Evolutionary conservation across 2,329 filamentous ascomycete species (phyloP), one percentile per base, ranked within the genome.

Genomic region (Fusarium keratoplasticum): DNA sequence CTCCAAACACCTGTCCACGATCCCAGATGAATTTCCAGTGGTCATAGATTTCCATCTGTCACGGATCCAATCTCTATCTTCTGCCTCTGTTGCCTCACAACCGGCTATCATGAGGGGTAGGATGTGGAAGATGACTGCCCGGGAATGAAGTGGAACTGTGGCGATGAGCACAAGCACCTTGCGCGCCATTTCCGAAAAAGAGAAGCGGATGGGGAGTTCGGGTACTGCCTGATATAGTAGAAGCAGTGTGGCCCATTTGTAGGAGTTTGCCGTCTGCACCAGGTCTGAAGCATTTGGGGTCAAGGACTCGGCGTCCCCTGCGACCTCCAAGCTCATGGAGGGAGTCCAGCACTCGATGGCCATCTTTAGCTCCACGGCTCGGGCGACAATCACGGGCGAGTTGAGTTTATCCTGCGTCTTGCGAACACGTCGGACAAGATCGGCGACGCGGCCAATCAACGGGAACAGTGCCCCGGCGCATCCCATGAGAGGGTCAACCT

Each of bases 401-500:
- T 70, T 71, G 20, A 22, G 52, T 7, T 42, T 67, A 18, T 38
- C 38, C 14, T 38, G 29, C 7, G 54, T 52, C n/a, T 33, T 42
- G 25, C 70, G 62, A 9, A 72, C 64, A 9, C 67, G 64, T 27
- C 33, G 47, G 14, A 70, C 70, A 13, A 72, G 61, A 13, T 70
- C 70, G 9, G 70, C 70, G 7, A 72, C 70, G 4, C 70, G 70
- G 6, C 70, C 70, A 36, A 72, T 61, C 16, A 70, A 36, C 14
- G 70, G 70, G 54, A 72, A 72, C 2, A 72, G 22, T 18, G 67
- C 42, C 14, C 40, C 60, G 4, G 70, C 70, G 13, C 57, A 72
- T 36, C 70, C 70, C 70, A 72, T 72, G 8, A 72, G 61, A 42
- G 67, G 70, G 35, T 72, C 70, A 3, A 72, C 36, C 29, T 64